Conservation (phyloP, 1,139 yeast genomes). For the Magnusiomyces ingens region DNA sequence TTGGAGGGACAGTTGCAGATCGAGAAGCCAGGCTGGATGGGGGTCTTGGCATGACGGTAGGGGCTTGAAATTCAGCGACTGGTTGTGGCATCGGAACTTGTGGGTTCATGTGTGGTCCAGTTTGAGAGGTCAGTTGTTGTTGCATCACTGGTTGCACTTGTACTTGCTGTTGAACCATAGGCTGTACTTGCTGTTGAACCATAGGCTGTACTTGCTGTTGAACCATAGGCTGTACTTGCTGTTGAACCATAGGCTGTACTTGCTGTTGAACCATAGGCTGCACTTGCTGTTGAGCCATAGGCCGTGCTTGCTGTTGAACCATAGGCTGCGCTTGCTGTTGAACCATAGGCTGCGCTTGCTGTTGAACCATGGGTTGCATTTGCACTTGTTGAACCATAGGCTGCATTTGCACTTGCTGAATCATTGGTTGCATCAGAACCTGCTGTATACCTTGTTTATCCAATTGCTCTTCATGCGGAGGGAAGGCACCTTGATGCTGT, state of each 20-base stretch:
- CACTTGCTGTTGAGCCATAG: background rate
- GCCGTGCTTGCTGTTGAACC: background rate
- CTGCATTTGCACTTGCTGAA: background rate
- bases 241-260: too few species aligned
- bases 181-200: constrained; percentile 22
- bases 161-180: constrained; percentile 20
- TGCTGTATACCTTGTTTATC: background rate
- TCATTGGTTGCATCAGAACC: background rate
- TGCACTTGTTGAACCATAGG: constrained; percentile 3
- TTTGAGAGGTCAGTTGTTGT: constrained; percentile 6
- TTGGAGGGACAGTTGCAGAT: background rate
- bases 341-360: background rate
- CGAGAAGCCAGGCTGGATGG: background rate
- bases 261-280: background rate
- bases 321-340: background rate
- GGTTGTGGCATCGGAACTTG: constrained; percentile 5
- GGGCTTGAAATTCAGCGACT: background rate
- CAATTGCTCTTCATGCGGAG: background rate
- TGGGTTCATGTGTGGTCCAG: background rate
- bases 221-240: too few species aligned
- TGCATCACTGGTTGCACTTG: constrained; percentile 4
- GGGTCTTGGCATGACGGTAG: too few species aligned
- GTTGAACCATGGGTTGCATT: constrained; percentile 1
- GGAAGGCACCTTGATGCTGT: too few species aligned
- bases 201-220: too few species aligned